Evolutionary conservation across 108 stramenopile species (phyloP), one percentile per base, ranked within the genome.

Genomic region (Fragilaria radians): DNA sequence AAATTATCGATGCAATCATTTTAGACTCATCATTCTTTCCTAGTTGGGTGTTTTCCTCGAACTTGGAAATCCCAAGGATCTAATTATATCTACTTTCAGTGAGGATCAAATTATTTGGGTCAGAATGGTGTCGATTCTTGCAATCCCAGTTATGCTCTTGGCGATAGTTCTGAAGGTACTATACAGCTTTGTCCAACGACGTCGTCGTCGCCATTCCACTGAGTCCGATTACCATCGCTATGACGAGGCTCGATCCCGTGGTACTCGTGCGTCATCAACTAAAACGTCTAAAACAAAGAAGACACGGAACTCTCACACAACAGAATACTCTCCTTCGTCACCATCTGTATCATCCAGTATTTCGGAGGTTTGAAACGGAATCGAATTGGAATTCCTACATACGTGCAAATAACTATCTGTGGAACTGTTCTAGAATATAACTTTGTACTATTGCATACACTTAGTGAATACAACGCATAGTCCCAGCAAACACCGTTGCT

Each of bases 41-140:
- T 26, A 57, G 42, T 28, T 49, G 28, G 74, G 72, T 48, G 81
- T 88, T 28, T 70, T 65, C 30, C 5, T 25, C 0, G 83, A 88
- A 66, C 54, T 91, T 22, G 46, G 47, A 23, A 48, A 57, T 21
- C 84, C 84, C 0, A 70, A 70, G 28, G 63, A 81, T 18, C 55
- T 68, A 14, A 88, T 88, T 56, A 42, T 28, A 21, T 61, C 19
- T 19, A 78, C 79, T 2, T 88, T 86, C 23, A 18, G 27, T 26
- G 19, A 3, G 1, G 50, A 70, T 24, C 66, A 50, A 0, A 74
- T 78, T 30, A 54, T 34, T 27, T 68, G 60, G 3, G 69, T 78
- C 14, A 59, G 50, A 28, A 72, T 60, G 50, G 76, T 63, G 28
- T 62, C 76, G 0, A 27, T 73, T 33, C 52, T 68, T 23, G 67